phyloP scores from a whole-genome alignment of 768 basidiomycete species.

The Mycena venus region DNA sequence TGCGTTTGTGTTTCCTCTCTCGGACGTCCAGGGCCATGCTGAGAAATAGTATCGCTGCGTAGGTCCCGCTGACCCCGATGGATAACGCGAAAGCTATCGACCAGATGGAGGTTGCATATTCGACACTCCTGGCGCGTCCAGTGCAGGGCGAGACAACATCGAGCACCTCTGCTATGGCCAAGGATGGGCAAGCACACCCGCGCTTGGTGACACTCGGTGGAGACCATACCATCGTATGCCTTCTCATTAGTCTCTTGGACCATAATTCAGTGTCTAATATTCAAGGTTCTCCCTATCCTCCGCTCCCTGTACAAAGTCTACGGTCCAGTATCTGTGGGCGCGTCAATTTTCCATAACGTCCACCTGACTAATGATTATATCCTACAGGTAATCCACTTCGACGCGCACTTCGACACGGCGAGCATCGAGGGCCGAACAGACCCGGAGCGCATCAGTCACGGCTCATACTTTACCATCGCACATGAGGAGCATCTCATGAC shows the following conservation, averaged over 20 bases:
- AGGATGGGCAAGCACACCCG: slow-evolving; percentile 72
- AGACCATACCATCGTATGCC: slow-evolving; percentile 74
- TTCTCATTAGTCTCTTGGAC: slow-evolving; percentile 29
- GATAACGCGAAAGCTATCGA: slow-evolving; percentile 75
- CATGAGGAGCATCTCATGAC: slow-evolving; percentile 70
- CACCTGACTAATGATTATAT: no score
- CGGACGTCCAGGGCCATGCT: background rate
- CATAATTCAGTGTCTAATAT: background rate
- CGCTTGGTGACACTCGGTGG: slow-evolving; percentile 76
- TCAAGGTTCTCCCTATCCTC: slow-evolving; percentile 68
- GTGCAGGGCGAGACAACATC: slow-evolving; percentile 42
- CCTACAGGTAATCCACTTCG: slow-evolving; percentile 77
- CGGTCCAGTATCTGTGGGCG: slow-evolving; percentile 65
- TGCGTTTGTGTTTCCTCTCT: slow-evolving; percentile 35
- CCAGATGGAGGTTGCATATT: slow-evolving; percentile 78
- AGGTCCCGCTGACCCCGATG: slow-evolving; percentile 57
- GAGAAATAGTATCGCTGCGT: background rate
- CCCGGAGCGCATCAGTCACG: slow-evolving; percentile 71
- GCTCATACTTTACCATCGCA: slow-evolving; percentile 77
- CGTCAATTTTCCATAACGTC: no score
- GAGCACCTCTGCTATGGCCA: slow-evolving; percentile 52
- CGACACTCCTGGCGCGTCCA: slow-evolving; percentile 65
- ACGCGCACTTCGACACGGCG: slow-evolving; percentile 72
- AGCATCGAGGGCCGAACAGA: slow-evolving; percentile 43
- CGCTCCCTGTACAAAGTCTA: slow-evolving; percentile 74